Base-by-base conservation (phyloP, 495 filamentous ascomycete genomes). In the Xylaria cubensis region DNA sequence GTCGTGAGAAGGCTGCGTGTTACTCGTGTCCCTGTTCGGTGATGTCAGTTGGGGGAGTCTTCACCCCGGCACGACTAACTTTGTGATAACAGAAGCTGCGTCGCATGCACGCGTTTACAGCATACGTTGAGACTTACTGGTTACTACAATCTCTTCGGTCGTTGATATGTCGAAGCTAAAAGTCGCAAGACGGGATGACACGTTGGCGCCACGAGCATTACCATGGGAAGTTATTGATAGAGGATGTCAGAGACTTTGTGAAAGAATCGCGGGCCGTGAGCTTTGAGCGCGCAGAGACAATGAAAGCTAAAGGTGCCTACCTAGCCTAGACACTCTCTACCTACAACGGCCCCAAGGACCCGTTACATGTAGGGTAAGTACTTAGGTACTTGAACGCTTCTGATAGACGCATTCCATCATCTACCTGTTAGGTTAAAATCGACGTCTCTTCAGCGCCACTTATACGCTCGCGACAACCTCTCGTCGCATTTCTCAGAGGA, bases 41-140 rank as follows among this genome's bases (percentile, higher is more conserved):
- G 77, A 79, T 79, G 77, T 79, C 77, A 79, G 77, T 79, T 77
- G 72, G 53, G 64, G 70, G 72, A 65, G 72, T 63, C 64, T 68
- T 53, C 64, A 74, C 51, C 58, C 61, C 65, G 69, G 69, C 69
- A 69, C 63, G 63, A 70, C 68, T 9, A 29, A 13, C 36, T 42
- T 51, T 29, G 70, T 56, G 69, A 56, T 66, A 69, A 53, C 58
- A 58, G 50, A 8, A 62, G 64, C 58, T 48, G 67, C 44, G 56
- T 70, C 58, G 56, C 46, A 42, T 56, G 17, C 58, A 64, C 59
- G 69, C 69, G 69, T 71, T 24, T 50, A 13, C 17, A 42, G 48
- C 34, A 62, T 55, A 41, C 39, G 26, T 64, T 17, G 9, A 71
- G 48, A 56, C 69, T 71, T 26, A 70, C 65, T 21, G 19, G 50